Conservation (phyloP, 208 protist species). For the Naegleria lovaniensis region DNA sequence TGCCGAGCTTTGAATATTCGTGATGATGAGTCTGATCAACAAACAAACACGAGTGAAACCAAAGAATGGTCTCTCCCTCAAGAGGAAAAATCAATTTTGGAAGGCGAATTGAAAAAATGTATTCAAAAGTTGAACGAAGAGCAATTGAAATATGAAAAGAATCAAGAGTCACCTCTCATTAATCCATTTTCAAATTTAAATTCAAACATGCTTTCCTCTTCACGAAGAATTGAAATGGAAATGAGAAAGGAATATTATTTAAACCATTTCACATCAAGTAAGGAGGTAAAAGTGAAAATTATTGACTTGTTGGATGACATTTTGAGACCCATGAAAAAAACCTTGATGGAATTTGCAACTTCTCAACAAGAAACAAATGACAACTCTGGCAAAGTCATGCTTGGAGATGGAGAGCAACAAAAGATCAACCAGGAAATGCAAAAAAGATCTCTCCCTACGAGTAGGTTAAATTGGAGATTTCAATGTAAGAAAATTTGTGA, state of each 20-base stretch:
- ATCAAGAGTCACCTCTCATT: neutral
- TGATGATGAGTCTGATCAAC: no score
- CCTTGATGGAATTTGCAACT: neutral
- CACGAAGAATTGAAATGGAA: neutral
- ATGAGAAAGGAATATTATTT: neutral
- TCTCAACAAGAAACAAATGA: neutral
- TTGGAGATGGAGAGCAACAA: neutral
- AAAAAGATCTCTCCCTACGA: neutral
- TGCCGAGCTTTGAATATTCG: neutral
- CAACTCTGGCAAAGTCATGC: neutral
- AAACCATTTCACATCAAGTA: neutral
- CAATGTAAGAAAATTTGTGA: neutral
- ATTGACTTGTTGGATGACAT: neutral
- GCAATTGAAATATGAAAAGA: neutral
- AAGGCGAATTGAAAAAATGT: neutral
- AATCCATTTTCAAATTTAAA: neutral
- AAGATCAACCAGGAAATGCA: neutral
- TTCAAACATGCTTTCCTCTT: neutral
- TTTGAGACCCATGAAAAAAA: neutral
- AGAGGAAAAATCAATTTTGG: neutral
- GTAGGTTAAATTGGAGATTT: neutral
- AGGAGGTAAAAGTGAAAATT: neutral
- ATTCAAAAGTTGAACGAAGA: neutral
- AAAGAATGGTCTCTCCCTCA: neutral
- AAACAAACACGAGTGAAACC: no score